Evolutionary conservation across 441 rosid genomes (phyloP).

Genomic region (Hura crepitans): DNA sequence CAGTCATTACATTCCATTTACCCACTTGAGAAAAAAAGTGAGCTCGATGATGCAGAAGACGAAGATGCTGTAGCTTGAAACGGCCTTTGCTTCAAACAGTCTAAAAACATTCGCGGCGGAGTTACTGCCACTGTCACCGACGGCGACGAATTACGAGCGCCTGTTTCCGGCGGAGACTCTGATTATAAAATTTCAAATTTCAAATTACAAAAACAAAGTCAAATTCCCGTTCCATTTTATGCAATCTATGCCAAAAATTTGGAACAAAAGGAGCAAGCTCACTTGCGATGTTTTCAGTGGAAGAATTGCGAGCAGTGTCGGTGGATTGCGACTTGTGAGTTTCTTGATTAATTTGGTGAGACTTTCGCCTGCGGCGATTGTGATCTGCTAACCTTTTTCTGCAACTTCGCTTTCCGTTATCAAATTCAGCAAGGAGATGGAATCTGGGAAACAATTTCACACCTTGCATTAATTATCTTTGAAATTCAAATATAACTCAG

Average conservation of each 20-base stretch:
- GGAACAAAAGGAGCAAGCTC: slow-evolving; percentile 6
- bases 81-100: slow-evolving; percentile 62
- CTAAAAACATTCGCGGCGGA: slow-evolving; percentile 70
- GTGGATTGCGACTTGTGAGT: slow-evolving; percentile 35
- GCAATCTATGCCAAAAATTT: no score
- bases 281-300: slow-evolving; percentile 47
- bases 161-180: slow-evolving; percentile 62
- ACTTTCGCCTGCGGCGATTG: slow-evolving; percentile 83
- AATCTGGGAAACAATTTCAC: slow-evolving; percentile 45
- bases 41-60: slow-evolving; percentile 62
- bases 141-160: slow-evolving; percentile 43
- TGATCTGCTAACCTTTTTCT: slow-evolving; percentile 90
- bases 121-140: slow-evolving; percentile 58
- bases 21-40: slow-evolving; percentile 68
- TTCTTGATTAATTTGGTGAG: slow-evolving; percentile 47
- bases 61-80: slow-evolving; percentile 44
- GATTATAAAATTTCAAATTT: neutral
- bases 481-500: no score
- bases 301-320: slow-evolving; percentile 28
- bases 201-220: neutral
- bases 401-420: slow-evolving; percentile 96
- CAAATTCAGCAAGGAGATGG: slow-evolving; percentile 83
- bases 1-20: slow-evolving; percentile 13
- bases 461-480: neutral
- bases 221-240: no score